Percentiles rank a stretch among this genome's conserved stretches.
These are phyloP conservation scores for Lepiota subincarnata DNA, from an alignment of 768 basidiomycete species.

Conservation along the genomic window DNA sequence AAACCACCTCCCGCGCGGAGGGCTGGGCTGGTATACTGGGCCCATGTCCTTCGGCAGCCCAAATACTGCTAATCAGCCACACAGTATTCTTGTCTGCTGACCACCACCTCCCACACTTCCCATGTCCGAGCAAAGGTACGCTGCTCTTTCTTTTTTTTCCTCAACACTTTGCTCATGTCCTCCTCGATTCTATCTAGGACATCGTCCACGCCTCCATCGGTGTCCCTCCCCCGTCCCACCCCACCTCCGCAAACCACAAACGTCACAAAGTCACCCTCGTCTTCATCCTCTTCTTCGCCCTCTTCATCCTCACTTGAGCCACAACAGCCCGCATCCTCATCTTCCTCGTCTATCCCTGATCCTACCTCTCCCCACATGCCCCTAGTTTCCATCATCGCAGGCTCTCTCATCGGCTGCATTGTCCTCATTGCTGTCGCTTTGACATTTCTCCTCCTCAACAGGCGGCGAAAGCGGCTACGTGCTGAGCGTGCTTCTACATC, in stretches of 20 bases:
- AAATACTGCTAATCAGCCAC: neutral
- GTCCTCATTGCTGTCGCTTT: neutral
- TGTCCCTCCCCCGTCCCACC: neutral
- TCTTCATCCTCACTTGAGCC: no score
- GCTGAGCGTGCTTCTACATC: neutral
- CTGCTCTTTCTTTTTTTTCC: neutral
- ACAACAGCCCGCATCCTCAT: neutral
- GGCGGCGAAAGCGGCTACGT: neutral
- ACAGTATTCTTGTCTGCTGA: constrained; percentile 11
- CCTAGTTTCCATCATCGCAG: constrained; percentile 4
- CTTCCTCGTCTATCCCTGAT: neutral
- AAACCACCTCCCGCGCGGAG: neutral
- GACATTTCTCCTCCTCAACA: neutral
- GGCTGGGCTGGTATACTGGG: neutral
- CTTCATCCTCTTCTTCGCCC: neutral
- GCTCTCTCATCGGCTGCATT: neutral
- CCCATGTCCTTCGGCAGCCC: neutral
- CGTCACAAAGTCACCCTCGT: neutral
- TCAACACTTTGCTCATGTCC: no score
- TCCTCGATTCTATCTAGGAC: neutral
- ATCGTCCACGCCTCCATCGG: neutral
- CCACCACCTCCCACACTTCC: constrained; percentile 7
- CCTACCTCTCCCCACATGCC: neutral
- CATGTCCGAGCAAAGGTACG: constrained; percentile 6
- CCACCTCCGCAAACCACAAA: no score